phyloP scores from a whole-genome alignment of 2,329 filamentous ascomycete genomes.

The Aureobasidium uvarum region DNA sequence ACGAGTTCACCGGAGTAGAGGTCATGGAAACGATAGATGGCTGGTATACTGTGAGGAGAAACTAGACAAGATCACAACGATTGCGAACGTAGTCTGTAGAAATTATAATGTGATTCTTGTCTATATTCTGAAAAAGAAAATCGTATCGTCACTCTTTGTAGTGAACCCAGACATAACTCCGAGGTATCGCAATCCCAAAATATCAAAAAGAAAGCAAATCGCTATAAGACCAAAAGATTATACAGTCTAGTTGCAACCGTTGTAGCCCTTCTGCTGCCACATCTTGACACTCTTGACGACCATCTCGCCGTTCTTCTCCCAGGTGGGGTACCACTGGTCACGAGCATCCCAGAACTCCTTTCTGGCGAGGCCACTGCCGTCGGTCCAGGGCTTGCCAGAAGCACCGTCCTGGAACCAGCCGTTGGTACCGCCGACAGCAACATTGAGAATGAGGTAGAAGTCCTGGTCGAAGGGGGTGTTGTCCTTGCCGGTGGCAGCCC shows the following conservation, averaged over 20 bases:
- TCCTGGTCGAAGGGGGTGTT: slow-evolving; percentile 45
- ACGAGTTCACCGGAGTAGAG: neutral
- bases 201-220: slow-evolving; percentile 11
- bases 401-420: slow-evolving; percentile 78
- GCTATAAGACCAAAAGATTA: slow-evolving; percentile 5
- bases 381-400: slow-evolving; percentile 75
- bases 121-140: slow-evolving; percentile 8
- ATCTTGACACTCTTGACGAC: slow-evolving; percentile 45
- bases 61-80: neutral
- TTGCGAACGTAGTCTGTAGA: neutral
- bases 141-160: slow-evolving; percentile 14
- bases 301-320: slow-evolving; percentile 43
- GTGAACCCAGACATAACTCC: slow-evolving; percentile 3
- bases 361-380: slow-evolving; percentile 63
- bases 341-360: slow-evolving; percentile 70
- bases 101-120: slow-evolving; percentile 19
- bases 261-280: slow-evolving; percentile 51
- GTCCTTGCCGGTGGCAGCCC: slow-evolving; percentile 40
- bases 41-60: neutral
- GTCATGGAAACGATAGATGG: neutral
- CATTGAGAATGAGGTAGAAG: slow-evolving; percentile 45
- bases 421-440: slow-evolving; percentile 43
- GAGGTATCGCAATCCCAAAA: slow-evolving; percentile 12
- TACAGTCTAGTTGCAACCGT: slow-evolving; percentile 42
- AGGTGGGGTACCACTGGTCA: slow-evolving; percentile 41